phyloP scores from a whole-genome alignment of 257 asterid species.

The Ilex aquifolium region DNA sequence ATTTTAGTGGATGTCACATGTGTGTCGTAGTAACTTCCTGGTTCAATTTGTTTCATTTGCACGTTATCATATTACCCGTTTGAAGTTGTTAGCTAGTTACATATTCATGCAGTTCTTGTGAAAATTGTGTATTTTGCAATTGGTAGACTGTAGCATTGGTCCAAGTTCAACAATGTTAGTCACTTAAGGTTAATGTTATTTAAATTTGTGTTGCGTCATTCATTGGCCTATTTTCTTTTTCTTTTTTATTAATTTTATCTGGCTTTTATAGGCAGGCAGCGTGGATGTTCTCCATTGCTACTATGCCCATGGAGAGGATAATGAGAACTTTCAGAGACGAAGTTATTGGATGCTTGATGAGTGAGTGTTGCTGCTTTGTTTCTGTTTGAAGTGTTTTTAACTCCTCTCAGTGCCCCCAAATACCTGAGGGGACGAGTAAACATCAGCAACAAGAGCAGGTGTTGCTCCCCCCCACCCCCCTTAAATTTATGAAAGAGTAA shows the following conservation, averaged over 20 bases:
- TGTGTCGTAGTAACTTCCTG: too few species aligned
- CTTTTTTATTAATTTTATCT: not conserved
- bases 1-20: too few species aligned
- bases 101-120: too few species aligned
- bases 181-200: not conserved
- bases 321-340: constrained; percentile 26
- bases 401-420: not conserved
- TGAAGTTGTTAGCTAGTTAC: too few species aligned
- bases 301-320: constrained; percentile 28
- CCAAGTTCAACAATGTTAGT: not conserved
- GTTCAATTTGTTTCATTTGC: too few species aligned
- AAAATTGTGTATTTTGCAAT: too few species aligned
- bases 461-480: too few species aligned
- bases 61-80: too few species aligned
- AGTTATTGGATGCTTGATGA: constrained; percentile 32
- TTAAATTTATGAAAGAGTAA: too few species aligned
- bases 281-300: constrained; percentile 28
- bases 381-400: not conserved
- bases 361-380: constrained; percentile 8
- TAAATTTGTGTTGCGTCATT: too few species aligned
- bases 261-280: constrained; percentile 18
- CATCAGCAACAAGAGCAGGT: too few species aligned
- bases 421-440: too few species aligned
- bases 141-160: not conserved
- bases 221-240: not conserved